Evolutionary conservation across 352 stramenopile genomes (phyloP).

Genomic region (Phytophthora palmivora): DNA sequence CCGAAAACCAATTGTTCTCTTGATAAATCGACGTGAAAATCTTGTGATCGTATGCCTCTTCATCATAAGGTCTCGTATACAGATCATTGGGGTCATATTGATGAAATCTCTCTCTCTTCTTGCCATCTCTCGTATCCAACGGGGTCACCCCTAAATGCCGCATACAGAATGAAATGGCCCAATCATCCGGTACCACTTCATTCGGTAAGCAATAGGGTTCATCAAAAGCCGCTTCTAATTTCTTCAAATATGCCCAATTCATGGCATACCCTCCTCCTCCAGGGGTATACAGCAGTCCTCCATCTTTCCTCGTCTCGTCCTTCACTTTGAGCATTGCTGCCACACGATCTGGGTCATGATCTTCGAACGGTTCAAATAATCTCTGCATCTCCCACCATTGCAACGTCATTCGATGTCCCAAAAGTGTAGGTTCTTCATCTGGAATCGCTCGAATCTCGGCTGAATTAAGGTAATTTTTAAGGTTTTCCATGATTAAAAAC

Average conservation of each 20-base stretch:
- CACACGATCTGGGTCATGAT: constrained; percentile 69
- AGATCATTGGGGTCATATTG: constrained; percentile 83
- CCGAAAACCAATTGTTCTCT: constrained; percentile 91
- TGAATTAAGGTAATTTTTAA: constrained; percentile 74
- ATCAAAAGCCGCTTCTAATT: constrained; percentile 73
- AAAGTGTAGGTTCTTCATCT: constrained; percentile 49
- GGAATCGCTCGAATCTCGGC: constrained; percentile 48
- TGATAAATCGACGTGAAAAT: constrained; percentile 83
- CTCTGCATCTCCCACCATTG: constrained; percentile 89
- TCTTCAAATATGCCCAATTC: constrained; percentile 84
- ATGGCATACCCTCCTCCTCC: constrained; percentile 84
- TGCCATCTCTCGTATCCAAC: constrained; percentile 71
- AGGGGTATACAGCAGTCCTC: constrained; percentile 85
- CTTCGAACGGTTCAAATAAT: constrained; percentile 68
- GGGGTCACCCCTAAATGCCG: constrained; percentile 69
- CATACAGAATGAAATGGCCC: constrained; percentile 91
- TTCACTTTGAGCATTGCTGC: constrained; percentile 58
- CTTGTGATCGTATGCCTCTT: constrained; percentile 73
- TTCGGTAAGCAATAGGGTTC: constrained; percentile 76
- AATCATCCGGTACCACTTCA: constrained; percentile 82
- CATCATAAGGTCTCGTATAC: constrained; percentile 72
- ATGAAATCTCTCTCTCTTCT: constrained; percentile 83
- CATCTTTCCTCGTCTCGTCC: constrained; percentile 49
- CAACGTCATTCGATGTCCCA: constrained; percentile 88
- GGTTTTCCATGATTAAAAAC: constrained; percentile 87